Evolutionary conservation across 495 filamentous ascomycete genomes (phyloP), one percentile per base, ranked within the genome.

Genomic region (Jackrogersella minutella): DNA sequence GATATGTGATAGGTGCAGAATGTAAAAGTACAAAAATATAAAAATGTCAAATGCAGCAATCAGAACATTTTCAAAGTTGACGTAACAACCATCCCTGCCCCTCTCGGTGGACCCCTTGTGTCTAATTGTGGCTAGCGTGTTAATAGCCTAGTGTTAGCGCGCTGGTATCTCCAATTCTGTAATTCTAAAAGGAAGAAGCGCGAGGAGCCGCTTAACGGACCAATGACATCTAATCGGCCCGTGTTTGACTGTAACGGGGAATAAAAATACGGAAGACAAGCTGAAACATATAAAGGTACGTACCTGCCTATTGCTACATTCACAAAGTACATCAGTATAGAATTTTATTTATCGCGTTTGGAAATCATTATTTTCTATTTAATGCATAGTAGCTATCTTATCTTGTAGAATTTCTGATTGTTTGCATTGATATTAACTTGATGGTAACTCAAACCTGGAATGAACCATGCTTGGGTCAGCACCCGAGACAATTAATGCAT

Each of bases 241-340:
- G 67, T 33, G 62, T 66, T 39, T 66, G 16, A 36, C 22, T 49
- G 1, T 17, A 34, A 26, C 47, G 47, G 62, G 28, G 33, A 36
- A 50, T 30, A 21, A 11, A 39, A 44, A 24, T 58, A 26, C 52
- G 26, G 26, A 30, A 7, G 11, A 19, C 22, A 10, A 43, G 36
- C 62, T 62, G 62, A 62, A 63, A 66, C 58, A 26, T 63, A 54
- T 58, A 53, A 66, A 17, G 49, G 49, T 60, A 64, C 26, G n/a
- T n/a, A n/a, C n/a, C n/a, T n/a, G n/a, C n/a, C n/a, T n/a, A n/a
- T n/a, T n/a, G n/a, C n/a, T n/a, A n/a, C n/a, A n/a, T n/a, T n/a
- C n/a, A n/a, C n/a, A n/a, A n/a, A n/a, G n/a, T n/a, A n/a, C n/a
- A n/a, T n/a, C n/a, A n/a, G n/a, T n/a, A n/a, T n/a, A n/a, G n/a